phyloP scores from a whole-genome alignment of 108 stramenopile genomes.

The Cyclotella atomus region DNA sequence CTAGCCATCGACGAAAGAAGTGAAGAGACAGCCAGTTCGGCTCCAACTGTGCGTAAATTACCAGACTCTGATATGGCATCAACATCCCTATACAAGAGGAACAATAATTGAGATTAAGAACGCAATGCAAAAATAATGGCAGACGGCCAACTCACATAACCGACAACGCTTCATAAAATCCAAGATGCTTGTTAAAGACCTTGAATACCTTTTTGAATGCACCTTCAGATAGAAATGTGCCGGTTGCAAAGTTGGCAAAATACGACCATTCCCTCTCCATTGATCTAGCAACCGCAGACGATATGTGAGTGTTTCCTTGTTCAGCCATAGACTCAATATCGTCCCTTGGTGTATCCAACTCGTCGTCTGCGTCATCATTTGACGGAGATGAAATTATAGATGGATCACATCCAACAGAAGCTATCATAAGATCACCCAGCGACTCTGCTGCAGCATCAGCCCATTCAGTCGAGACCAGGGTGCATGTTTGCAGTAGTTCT shows the following conservation, averaged over 20 bases:
- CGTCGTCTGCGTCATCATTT: constrained; percentile 43
- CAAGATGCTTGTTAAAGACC: constrained; percentile 65
- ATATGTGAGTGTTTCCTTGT: background rate
- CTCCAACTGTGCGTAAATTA: constrained; percentile 74
- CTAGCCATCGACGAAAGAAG: constrained; percentile 85
- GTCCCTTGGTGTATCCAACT: constrained; percentile 26
- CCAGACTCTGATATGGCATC: constrained; percentile 60
- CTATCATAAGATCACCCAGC: constrained; percentile 70
- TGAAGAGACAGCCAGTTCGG: constrained; percentile 88
- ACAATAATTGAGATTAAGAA: background rate
- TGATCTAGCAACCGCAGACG: constrained; percentile 29
- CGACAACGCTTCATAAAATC: constrained; percentile 79
- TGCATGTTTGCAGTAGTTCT: constrained; percentile 61
- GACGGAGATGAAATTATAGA: constrained; percentile 16
- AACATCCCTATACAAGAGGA: constrained; percentile 63
- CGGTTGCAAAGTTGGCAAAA: constrained; percentile 75
- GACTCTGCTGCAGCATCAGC: constrained; percentile 76
- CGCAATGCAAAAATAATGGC: too few species aligned
- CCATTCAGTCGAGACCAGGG: constrained; percentile 77
- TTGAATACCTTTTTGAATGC: constrained; percentile 91
- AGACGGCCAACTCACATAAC: constrained; percentile 73
- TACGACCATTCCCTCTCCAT: constrained; percentile 68
- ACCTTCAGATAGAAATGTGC: constrained; percentile 87
- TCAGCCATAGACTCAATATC: too few species aligned
- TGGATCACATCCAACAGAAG: constrained; percentile 73